Percentiles rank a stretch among this genome's conserved stretches.
Conservation (phyloP, 129 eudicot species). For the Flaveria robusta region DNA sequence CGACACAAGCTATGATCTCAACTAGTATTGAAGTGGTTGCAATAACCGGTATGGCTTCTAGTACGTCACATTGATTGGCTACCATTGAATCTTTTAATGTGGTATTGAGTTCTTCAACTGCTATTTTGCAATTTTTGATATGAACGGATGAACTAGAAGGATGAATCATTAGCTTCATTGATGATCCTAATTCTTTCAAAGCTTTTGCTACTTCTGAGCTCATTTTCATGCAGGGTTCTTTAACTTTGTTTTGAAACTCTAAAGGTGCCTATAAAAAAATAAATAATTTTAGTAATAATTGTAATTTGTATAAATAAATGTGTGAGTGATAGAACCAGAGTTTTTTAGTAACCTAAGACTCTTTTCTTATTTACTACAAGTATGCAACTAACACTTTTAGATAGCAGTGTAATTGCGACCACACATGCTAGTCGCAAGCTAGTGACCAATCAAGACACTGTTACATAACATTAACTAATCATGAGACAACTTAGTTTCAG, state of each 20-base stretch:
- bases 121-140: slow-evolving; percentile 44
- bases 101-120: slow-evolving; percentile 48
- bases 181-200: slow-evolving; percentile 43
- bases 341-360: no score
- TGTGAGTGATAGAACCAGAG: no score
- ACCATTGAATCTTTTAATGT: slow-evolving; percentile 30
- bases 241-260: slow-evolving; percentile 45
- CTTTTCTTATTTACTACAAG: no score
- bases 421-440: no score
- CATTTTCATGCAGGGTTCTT: slow-evolving; percentile 50
- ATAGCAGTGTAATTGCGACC: no score
- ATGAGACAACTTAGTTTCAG: no score
- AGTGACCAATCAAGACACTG: no score
- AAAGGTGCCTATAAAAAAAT: slow-evolving; percentile 32
- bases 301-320: background rate
- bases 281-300: background rate
- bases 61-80: slow-evolving; percentile 27
- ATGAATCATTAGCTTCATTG: slow-evolving; percentile 47
- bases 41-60: slow-evolving; percentile 42
- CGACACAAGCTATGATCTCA: slow-evolving; percentile 49
- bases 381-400: no score
- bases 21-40: slow-evolving; percentile 47
- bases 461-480: no score
- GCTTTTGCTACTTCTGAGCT: slow-evolving; percentile 60
- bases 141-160: slow-evolving; percentile 43